Evolutionary conservation across 805 yeast species (phyloP).

Genomic region (Saccharomycopsis javanensis): DNA sequence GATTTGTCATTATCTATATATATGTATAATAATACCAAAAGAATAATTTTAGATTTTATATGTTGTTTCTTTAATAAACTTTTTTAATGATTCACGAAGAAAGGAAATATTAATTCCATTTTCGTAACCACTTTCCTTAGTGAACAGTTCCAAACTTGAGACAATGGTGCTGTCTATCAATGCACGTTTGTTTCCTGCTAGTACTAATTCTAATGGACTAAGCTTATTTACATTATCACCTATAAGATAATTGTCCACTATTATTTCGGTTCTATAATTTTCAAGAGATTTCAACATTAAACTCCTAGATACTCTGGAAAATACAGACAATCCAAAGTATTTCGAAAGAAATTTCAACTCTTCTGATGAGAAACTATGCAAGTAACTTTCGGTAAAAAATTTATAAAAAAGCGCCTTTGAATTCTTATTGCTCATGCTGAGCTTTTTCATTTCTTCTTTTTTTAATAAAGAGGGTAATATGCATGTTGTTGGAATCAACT

Average conservation of each 20-base stretch:
- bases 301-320: background rate
- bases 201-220: slow-evolving; percentile 9
- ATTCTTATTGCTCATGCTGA: background rate
- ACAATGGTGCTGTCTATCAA: slow-evolving; percentile 2
- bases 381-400: slow-evolving; percentile 4
- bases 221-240: slow-evolving; percentile 11
- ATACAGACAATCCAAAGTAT: background rate
- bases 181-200: slow-evolving; percentile 14
- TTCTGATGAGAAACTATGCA: background rate
- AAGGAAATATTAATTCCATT: slow-evolving; percentile 4
- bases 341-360: background rate
- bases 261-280: slow-evolving; percentile 7
- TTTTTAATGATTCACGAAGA: slow-evolving; percentile 5
- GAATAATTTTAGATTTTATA: background rate
- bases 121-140: slow-evolving; percentile 5
- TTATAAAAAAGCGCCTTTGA: slow-evolving; percentile 3
- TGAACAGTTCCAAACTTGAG: background rate
- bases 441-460: slow-evolving; percentile 20
- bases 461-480: slow-evolving; percentile 34
- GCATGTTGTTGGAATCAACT: slow-evolving; percentile 50
- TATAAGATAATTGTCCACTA: slow-evolving; percentile 14
- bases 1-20: background rate
- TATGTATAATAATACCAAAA: background rate
- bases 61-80: slow-evolving; percentile 8
- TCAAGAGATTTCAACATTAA: slow-evolving; percentile 6